These are phyloP conservation scores for Septoria petroselini DNA, from an alignment of 2,329 filamentous ascomycete species.

Conservation along the genomic window DNA sequence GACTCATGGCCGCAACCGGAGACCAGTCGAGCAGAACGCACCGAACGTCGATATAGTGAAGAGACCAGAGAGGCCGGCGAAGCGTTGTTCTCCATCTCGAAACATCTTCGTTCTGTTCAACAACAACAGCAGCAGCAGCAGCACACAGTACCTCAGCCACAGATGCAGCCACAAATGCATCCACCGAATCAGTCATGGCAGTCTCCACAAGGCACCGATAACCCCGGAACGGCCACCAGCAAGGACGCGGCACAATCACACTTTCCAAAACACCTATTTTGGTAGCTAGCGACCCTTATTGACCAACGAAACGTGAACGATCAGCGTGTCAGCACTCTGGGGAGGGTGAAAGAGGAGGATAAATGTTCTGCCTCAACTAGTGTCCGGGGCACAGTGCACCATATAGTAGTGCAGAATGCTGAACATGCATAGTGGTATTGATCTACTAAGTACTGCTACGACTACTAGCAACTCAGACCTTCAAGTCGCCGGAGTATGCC, in stretches of 20 bases:
- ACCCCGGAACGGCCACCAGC: background rate
- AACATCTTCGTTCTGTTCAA: slow-evolving; percentile 15
- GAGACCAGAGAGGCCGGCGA: slow-evolving; percentile 26
- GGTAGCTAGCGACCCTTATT: slow-evolving; percentile 7
- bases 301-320: slow-evolving; percentile 1
- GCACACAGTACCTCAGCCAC: slow-evolving; percentile 4
- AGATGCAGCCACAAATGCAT: background rate
- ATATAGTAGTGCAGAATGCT: background rate
- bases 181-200: slow-evolving; percentile 8
- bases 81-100: slow-evolving; percentile 26
- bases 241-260: slow-evolving; percentile 12
- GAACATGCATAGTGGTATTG: background rate
- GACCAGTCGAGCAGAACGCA: background rate
- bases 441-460: slow-evolving; percentile 1
- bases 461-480: slow-evolving; percentile 4
- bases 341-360: background rate
- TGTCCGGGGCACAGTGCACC: no score
- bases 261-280: slow-evolving; percentile 27
- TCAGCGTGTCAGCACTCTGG: background rate
- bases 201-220: slow-evolving; percentile 1
- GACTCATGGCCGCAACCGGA: slow-evolving; percentile 13
- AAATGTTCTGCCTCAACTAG: slow-evolving; percentile 10
- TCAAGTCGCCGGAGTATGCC: slow-evolving; percentile 17
- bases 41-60: slow-evolving; percentile 25
- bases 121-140: slow-evolving; percentile 11